Evolutionary conservation across 2,329 filamentous ascomycete genomes (phyloP).

Genomic region (Purpureocillium lavendulum): DNA sequence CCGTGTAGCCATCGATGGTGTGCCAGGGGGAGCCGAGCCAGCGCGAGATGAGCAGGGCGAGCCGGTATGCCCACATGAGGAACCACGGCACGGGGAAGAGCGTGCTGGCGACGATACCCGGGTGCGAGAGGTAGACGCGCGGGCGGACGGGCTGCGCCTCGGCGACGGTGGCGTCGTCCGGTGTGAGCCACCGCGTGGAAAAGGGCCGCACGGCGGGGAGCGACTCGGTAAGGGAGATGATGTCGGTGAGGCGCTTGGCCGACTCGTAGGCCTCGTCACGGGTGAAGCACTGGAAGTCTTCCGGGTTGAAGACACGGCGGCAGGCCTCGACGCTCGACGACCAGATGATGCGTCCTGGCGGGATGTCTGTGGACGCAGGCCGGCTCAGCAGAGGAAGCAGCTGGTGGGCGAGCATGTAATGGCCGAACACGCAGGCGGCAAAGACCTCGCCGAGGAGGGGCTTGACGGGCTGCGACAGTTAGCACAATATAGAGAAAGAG

Average conservation of each 20-base stretch:
- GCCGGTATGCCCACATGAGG: conserved; percentile 60
- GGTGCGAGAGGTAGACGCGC: conserved; percentile 68
- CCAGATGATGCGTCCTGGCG: conserved; percentile 71
- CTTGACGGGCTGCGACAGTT: conserved; percentile 33
- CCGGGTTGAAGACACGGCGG: conserved; percentile 42
- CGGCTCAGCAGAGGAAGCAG: conserved; percentile 65
- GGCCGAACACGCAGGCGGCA: conserved; percentile 87
- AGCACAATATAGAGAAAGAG: not conserved
- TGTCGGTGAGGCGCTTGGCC: conserved; percentile 78
- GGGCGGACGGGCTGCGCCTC: not conserved
- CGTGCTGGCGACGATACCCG: conserved; percentile 75
- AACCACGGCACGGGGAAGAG: conserved; percentile 68
- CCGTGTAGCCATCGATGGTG: conserved; percentile 64
- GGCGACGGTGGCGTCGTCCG: conserved; percentile 11
- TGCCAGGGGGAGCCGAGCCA: conserved; percentile 87
- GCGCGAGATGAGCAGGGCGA: conserved; percentile 63
- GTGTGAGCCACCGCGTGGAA: conserved; percentile 47
- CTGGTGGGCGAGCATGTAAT: conserved; percentile 81
- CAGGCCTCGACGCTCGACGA: conserved; percentile 71
- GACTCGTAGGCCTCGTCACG: conserved; percentile 68
- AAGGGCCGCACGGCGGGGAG: conserved; percentile 55
- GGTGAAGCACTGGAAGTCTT: conserved; percentile 69
- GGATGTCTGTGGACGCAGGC: conserved; percentile 21
- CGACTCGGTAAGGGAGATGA: conserved; percentile 66
- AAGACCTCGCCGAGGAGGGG: conserved; percentile 74